phyloP scores from a whole-genome alignment of 129 eudicot genomes.

The Apium graveolens region DNA sequence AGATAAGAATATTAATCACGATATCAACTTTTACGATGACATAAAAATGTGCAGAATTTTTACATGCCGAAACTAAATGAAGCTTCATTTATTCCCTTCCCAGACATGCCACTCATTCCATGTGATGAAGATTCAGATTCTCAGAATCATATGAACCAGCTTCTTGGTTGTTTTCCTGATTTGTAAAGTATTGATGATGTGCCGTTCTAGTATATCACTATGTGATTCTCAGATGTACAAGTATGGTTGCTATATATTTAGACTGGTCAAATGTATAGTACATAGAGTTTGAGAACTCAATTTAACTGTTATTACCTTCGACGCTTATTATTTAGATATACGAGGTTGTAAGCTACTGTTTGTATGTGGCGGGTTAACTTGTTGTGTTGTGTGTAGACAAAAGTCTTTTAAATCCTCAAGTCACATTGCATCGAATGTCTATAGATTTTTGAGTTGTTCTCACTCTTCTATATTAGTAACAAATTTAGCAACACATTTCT shows the following conservation, averaged over 20 bases:
- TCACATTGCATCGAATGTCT: too few relatives aligned
- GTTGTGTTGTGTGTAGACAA: too few relatives aligned
- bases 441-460: too few relatives aligned
- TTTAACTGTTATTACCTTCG: not conserved
- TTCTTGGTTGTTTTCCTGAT: conserved; percentile 55
- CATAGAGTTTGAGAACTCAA: not conserved
- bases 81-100: conserved; percentile 19
- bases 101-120: conserved; percentile 28
- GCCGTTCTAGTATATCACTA: not conserved
- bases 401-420: too few relatives aligned
- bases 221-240: not conserved
- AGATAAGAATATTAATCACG: conserved; percentile 9
- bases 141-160: conserved; percentile 29
- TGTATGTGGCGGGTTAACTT: too few relatives aligned
- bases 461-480: too few relatives aligned
- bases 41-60: conserved; percentile 35
- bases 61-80: conserved; percentile 14
- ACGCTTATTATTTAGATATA: not conserved
- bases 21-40: conserved; percentile 12
- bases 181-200: conserved; percentile 22
- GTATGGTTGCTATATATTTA: not conserved
- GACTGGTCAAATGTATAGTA: not conserved
- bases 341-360: not conserved
- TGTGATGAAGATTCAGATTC: conserved; percentile 29
- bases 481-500: too few relatives aligned